A percentile compares a stretch with the other conserved stretches of the same genome.
Conservation (phyloP, 2,329 filamentous ascomycete species). For the Zalaria sp. region DNA sequence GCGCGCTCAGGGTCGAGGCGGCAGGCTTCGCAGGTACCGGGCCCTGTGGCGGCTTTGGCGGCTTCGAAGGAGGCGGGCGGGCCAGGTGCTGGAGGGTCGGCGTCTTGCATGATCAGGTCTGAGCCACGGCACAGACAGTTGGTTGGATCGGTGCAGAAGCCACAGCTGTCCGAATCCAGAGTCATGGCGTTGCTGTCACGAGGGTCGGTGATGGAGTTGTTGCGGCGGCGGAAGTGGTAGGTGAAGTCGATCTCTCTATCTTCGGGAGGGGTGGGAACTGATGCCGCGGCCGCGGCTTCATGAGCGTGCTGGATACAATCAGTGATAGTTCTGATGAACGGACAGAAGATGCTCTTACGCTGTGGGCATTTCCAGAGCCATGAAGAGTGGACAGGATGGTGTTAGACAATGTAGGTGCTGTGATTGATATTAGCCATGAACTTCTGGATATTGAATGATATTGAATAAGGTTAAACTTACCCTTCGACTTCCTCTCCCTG, state of each 20-base stretch:
- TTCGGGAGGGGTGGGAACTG: slow-evolving; percentile 4
- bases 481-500: no score
- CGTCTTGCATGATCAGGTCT: slow-evolving; percentile 1
- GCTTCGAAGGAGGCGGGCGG: slow-evolving; percentile 5
- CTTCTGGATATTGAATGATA: not conserved
- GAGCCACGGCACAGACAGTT: slow-evolving; percentile 7
- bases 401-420: not conserved
- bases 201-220: not conserved
- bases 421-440: not conserved
- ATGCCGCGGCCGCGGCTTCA: not conserved
- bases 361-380: not conserved
- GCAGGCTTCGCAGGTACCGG: slow-evolving; percentile 8
- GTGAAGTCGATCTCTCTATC: slow-evolving; percentile 9
- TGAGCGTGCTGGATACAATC: not conserved
- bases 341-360: not conserved
- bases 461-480: not conserved
- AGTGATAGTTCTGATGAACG: not conserved
- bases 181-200: not conserved
- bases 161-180: slow-evolving; percentile 6
- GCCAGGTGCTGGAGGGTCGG: slow-evolving; percentile 1
- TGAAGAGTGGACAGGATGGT: not conserved
- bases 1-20: slow-evolving; percentile 7
- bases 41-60: slow-evolving; percentile 3
- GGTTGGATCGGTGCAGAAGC: slow-evolving; percentile 6
- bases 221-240: slow-evolving; percentile 1